Percentiles rank a stretch among this genome's conserved stretches.
Evolutionary conservation across 768 basidiomycete genomes (phyloP).

Genomic region (Russula sp.): DNA sequence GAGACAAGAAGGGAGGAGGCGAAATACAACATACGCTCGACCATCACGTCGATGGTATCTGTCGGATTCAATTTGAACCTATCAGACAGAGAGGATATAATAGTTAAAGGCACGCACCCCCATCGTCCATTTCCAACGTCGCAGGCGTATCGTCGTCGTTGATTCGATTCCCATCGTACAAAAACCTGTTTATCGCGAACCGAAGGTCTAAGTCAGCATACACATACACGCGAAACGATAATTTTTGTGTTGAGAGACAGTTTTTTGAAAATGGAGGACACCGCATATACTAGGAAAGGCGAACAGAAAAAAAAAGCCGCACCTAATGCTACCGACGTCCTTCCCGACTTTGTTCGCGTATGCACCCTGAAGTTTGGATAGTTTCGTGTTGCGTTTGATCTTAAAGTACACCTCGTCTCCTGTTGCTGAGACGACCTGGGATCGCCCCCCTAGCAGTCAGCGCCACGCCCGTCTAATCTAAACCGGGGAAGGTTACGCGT

Average conservation of each 20-base stretch:
- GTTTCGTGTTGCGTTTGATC: conserved; percentile 88
- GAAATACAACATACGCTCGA: conserved; percentile 68
- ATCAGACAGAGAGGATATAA: not conserved
- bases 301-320: conserved; percentile 29
- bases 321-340: conserved; percentile 85
- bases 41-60: conserved; percentile 96
- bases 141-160: conserved; percentile 83
- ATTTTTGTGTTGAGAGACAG: not conserved
- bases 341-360: conserved; percentile 92
- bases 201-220: not conserved
- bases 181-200: conserved; percentile 48
- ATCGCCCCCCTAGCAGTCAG: not conserved
- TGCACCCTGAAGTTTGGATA: conserved; percentile 88
- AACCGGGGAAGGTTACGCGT: conserved; percentile 21
- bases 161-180: conserved; percentile 87
- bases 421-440: conserved; percentile 62
- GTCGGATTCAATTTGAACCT: conserved; percentile 6
- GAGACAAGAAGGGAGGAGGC: not conserved
- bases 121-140: conserved; percentile 84
- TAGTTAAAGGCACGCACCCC: conserved; percentile 43
- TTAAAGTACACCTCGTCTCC: conserved; percentile 96
- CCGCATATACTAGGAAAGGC: not conserved
- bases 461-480: not conserved
- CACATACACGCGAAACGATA: not conserved
- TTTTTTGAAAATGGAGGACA: not conserved